Evolutionary conservation across 1,284 basidiomycete genomes (phyloP).

Genomic region (Trichosporon ovoides): DNA sequence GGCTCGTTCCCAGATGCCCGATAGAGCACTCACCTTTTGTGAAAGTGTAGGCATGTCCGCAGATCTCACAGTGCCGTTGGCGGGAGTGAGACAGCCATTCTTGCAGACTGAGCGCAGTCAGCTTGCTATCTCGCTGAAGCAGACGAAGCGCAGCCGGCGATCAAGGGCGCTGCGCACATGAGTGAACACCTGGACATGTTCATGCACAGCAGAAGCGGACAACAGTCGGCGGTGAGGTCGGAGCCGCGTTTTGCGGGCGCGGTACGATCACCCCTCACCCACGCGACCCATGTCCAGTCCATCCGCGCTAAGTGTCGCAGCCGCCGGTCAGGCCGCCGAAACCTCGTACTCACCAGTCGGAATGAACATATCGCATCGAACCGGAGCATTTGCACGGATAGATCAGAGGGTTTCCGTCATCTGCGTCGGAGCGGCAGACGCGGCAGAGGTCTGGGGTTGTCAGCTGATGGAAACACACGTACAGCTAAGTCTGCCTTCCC

Average conservation of each 20-base stretch:
- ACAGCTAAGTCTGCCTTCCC: not conserved
- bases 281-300: conserved; percentile 5
- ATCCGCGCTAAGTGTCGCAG: too few relatives aligned
- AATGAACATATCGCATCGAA: conserved; percentile 90
- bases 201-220: too few relatives aligned
- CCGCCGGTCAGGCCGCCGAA: not conserved
- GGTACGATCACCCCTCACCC: not conserved
- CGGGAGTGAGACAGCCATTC: conserved; percentile 93
- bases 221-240: too few relatives aligned
- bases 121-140: too few relatives aligned
- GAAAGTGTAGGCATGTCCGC: conserved; percentile 83
- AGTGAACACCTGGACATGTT: too few relatives aligned
- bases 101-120: conserved; percentile 69
- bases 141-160: too few relatives aligned
- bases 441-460: conserved; percentile 44
- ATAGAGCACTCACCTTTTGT: conserved; percentile 63
- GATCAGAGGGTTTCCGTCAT: conserved; percentile 81
- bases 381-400: conserved; percentile 97
- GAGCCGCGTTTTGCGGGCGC: too few relatives aligned
- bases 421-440: conserved; percentile 55
- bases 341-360: conserved; percentile 68
- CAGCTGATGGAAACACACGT: not conserved
- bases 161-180: too few relatives aligned
- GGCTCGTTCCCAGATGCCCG: not conserved
- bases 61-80: conserved; percentile 96